Evolutionary conservation across 345 rosid species (phyloP).

Genomic region (Bruguiera parviflora): DNA sequence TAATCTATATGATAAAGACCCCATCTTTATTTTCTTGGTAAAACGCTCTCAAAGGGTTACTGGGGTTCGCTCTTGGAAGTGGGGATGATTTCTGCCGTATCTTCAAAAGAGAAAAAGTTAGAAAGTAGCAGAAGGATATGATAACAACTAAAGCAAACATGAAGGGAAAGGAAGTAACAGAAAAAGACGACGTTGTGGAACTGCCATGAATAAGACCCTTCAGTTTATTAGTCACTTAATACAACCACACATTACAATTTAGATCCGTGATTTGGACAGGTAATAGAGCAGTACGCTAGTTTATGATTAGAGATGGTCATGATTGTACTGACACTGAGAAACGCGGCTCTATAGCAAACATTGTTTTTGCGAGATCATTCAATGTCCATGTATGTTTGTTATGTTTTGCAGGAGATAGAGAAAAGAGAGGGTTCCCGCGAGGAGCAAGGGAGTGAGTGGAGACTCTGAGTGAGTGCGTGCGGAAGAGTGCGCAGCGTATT

Average conservation of each 20-base stretch:
- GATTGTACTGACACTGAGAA: constrained; percentile 43
- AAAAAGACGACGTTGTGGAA: constrained; percentile 37
- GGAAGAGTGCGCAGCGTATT: constrained; percentile 11
- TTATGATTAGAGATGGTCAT: constrained; percentile 38
- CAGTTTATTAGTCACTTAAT: constrained; percentile 35
- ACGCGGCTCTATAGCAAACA: constrained; percentile 31
- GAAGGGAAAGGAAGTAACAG: constrained; percentile 13
- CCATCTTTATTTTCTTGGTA: background rate
- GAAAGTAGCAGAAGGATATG: constrained; percentile 23
- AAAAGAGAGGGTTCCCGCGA: constrained; percentile 11
- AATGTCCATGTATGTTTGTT: background rate
- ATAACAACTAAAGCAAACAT: background rate
- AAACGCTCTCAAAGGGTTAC: background rate
- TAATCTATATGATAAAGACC: background rate
- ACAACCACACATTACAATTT: constrained; percentile 25
- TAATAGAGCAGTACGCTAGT: constrained; percentile 13
- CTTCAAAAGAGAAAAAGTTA: constrained; percentile 22
- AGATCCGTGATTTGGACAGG: constrained; percentile 36
- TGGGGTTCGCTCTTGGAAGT: background rate
- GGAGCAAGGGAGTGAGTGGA: constrained; percentile 28
- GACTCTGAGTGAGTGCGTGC: constrained; percentile 10
- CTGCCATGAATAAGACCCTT: constrained; percentile 52
- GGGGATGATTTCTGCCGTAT: constrained; percentile 1
- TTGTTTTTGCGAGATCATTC: constrained; percentile 16
- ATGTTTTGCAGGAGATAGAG: background rate